These are phyloP conservation scores for Rauvolfia tetraphylla DNA, from an alignment of 257 asterid species.

Conservation along the genomic window DNA sequence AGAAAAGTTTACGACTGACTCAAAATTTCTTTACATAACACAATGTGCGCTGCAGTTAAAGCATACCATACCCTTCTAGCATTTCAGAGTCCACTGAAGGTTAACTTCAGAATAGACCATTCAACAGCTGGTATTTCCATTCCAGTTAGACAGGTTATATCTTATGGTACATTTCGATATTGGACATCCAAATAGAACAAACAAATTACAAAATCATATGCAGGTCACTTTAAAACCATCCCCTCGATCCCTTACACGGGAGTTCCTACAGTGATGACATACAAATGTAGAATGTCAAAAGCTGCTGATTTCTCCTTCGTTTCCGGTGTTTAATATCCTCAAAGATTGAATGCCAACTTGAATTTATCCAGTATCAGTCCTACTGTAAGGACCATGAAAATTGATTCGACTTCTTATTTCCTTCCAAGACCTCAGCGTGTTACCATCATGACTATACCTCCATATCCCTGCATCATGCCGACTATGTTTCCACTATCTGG, in stretches of 20 bases:
- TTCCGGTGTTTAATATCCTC: neutral
- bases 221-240: neutral
- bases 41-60: neutral
- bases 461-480: neutral
- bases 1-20: neutral
- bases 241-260: neutral
- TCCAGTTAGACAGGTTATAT: neutral
- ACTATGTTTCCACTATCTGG: conserved; percentile 29
- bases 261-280: neutral
- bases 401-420: neutral
- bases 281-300: neutral
- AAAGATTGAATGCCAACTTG: neutral
- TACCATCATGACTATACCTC: neutral
- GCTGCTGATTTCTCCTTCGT: neutral
- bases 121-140: neutral
- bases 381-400: neutral
- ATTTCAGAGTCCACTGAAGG: neutral
- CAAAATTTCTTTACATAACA: neutral
- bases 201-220: neutral
- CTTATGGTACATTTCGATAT: neutral
- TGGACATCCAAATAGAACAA: neutral
- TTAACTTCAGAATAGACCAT: neutral
- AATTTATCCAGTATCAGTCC: neutral
- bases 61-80: neutral
- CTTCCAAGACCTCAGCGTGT: neutral